Evolutionary conservation across 495 filamentous ascomycete species (phyloP), one percentile per base, ranked within the genome.

Genomic region (Pyrenula massariospora): DNA sequence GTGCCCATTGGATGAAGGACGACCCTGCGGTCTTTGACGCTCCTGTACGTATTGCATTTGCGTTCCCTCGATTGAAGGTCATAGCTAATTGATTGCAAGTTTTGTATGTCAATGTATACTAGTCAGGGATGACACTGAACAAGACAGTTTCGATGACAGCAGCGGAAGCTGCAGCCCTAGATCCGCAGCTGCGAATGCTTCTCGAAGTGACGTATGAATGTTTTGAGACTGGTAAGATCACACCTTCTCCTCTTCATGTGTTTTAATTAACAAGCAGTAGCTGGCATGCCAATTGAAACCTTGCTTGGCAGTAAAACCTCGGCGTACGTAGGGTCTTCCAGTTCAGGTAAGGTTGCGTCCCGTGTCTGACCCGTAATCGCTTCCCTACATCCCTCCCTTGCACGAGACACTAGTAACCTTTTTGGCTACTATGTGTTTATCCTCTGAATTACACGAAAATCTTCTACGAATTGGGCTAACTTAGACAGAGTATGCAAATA

Each of bases 11-110:
- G 52, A 56, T 81, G 10, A 59, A 64, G 0, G 73, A 76, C 12
- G 76, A 80, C 57, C 54, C 76, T 11, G 67, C 63, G 25, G 56
- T 64, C 52, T 81, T 80, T 48, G 76, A 81, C 55, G 73, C 76
- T 1, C 62, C 65, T 15, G 79, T 77, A 60, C 75, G n/a, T 24
- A 20, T 10, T n/a, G n/a, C n/a, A n/a, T n/a, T n/a, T n/a, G n/a
- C n/a, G n/a, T n/a, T n/a, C n/a, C n/a, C n/a, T n/a, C n/a, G n/a
- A n/a, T n/a, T n/a, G n/a, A n/a, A n/a, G n/a, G n/a, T n/a, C n/a
- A n/a, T 8, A 42, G 31, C 31, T 42, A 42, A 42, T 15, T 5
- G 15, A 5, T 42, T 42, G 8, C 31, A 8, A 42, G 31, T 42
- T 42, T 15, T 42, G 31, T 42, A 42, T 15, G 31, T 42, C 8